These are phyloP conservation scores for Aspergillus sp. DNA, from an alignment of 2,329 filamentous ascomycete genomes.

Conservation along the genomic window DNA sequence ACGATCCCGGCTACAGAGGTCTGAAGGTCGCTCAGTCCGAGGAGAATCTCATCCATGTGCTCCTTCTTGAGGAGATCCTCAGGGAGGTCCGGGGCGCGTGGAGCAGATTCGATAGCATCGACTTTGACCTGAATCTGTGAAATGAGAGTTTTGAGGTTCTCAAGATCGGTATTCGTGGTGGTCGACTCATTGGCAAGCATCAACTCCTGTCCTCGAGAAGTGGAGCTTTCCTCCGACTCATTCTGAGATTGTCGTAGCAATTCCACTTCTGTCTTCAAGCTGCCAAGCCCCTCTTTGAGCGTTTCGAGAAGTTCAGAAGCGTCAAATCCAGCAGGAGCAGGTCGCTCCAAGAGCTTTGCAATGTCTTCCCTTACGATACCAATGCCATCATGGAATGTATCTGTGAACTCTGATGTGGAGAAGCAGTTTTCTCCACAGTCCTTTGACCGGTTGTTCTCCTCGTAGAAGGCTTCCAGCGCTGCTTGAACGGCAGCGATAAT, in stretches of 20 bases:
- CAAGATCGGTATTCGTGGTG: conserved; percentile 71
- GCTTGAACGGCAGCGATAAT: conserved; percentile 62
- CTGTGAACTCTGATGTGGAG: conserved; percentile 63
- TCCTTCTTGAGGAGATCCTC: conserved; percentile 52
- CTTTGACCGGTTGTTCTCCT: conserved; percentile 58
- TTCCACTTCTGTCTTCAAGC: conserved; percentile 77
- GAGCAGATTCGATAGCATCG: conserved; percentile 68
- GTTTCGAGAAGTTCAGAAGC: conserved; percentile 90
- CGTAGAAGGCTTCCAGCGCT: conserved; percentile 47
- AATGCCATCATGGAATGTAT: conserved; percentile 70
- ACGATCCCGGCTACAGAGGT: conserved; percentile 60
- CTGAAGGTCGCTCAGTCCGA: conserved; percentile 58
- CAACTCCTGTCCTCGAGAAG: conserved; percentile 59
- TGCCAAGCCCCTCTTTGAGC: conserved; percentile 78
- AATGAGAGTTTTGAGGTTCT: conserved; percentile 82
- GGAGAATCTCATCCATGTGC: conserved; percentile 52
- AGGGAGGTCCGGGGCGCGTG: conserved; percentile 42
- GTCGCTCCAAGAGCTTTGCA: conserved; percentile 74
- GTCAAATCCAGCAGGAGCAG: conserved; percentile 76
- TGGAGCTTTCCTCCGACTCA: conserved; percentile 55
- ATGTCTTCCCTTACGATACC: conserved; percentile 77
- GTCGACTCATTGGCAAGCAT: conserved; percentile 60
- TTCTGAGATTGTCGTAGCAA: conserved; percentile 65
- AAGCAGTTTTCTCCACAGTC: conserved; percentile 59
- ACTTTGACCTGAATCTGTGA: conserved; percentile 82